Evolutionary conservation across 805 yeast species (phyloP), one percentile per base, ranked within the genome.

Genomic region (Lipomyces anomalus): DNA sequence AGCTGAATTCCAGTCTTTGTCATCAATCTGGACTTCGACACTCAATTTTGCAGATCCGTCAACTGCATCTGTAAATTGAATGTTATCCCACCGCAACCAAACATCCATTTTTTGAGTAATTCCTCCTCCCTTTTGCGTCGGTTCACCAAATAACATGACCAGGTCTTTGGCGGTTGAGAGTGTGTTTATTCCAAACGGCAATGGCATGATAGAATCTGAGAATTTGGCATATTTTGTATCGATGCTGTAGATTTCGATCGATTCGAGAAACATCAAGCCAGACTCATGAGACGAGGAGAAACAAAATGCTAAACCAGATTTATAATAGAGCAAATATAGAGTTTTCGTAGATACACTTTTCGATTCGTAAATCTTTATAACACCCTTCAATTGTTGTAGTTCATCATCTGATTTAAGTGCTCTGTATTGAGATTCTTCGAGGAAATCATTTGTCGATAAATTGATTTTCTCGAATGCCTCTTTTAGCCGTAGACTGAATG

Each of bases 101-200:
- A 48, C 42, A 28, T 48, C 52, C 6, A 48, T 23, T 17, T 44
- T 40, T 9, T 24, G 38, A 1, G 16, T 24, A 9, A 47, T 16
- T 13, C 52, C 52, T 9, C 49, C 52, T 9, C 52, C 49, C 35
- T 48, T 48, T 13, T 37, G 38, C 2, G 32, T 23, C 4, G 52
- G 52, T 18, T 47, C 52, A 3, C 45, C 49, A 24, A 16, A 44
- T 26, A 21, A 24, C 11, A 22, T 13, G 17, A 48, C 22, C n/a
- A 48, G 24, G 18, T 48, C 40, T 9, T 32, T 18, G 2, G 42
- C 43, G 18, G 48, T 33, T 4, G 52, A 41, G 16, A 20, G 5
- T 6, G 22, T 23, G 4, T 37, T 32, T 6, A 46, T 16, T 16
- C 23, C 22, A 22, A 46, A 32, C 18, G 50, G 50, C 20, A 46